phyloP scores from a whole-genome alignment of 768 basidiomycete species.

The Leccinum subtestaceum region DNA sequence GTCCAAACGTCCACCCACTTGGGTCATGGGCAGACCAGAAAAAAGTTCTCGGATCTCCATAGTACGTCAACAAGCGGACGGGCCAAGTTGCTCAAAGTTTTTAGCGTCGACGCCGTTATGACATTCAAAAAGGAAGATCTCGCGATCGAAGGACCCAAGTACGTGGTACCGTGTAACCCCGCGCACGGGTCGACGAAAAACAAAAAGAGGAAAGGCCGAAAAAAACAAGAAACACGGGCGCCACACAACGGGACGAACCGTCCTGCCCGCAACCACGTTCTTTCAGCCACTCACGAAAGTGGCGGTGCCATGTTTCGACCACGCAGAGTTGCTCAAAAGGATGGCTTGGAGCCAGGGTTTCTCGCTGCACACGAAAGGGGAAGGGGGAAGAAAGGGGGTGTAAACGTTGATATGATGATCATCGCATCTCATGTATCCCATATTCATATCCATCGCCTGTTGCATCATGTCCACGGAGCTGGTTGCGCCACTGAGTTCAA shows the following conservation, averaged over 20 bases:
- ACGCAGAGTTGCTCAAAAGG: background rate
- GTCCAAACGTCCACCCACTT: background rate
- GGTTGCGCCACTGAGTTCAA: slow-evolving; percentile 10
- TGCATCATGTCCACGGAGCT: slow-evolving; percentile 15
- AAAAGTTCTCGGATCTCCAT: background rate
- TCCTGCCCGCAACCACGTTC: slow-evolving; percentile 25
- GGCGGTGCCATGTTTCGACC: slow-evolving; percentile 14
- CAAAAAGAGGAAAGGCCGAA: background rate
- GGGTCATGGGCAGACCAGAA: background rate
- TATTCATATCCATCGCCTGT: background rate
- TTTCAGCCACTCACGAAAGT: slow-evolving; percentile 16
- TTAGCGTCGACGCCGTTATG: slow-evolving; percentile 12
- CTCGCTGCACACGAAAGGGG: background rate
- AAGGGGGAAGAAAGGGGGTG: background rate
- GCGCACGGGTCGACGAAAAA: background rate
- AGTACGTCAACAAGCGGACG: slow-evolving; percentile 4
- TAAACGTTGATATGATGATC: background rate
- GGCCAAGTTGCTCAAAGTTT: slow-evolving; percentile 6
- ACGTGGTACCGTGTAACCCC: background rate
- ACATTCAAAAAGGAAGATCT: background rate
- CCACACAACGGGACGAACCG: slow-evolving; percentile 15
- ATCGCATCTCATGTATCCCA: background rate
- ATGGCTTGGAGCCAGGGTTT: background rate
- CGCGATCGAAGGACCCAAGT: slow-evolving; percentile 3
- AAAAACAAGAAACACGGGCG: slow-evolving; percentile 7